Evolutionary conservation across 495 filamentous ascomycete species (phyloP), one percentile per base, ranked within the genome.

Genomic region (Aspergillus coremiiformis): DNA sequence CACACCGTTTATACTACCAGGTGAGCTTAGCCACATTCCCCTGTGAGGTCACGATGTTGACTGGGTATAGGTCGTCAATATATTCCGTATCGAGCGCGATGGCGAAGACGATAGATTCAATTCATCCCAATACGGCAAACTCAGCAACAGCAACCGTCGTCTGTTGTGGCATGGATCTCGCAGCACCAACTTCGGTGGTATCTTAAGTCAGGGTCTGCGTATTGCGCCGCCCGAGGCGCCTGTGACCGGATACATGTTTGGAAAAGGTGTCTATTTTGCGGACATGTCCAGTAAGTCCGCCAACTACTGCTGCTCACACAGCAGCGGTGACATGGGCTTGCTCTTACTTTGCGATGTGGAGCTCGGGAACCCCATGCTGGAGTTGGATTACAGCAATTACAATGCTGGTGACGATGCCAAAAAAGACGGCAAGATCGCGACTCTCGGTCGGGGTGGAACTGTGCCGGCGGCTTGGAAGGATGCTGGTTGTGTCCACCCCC

Each of bases 201-300:
- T 95, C 44, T 77, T 95, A 21, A 84, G 80, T 50, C 87, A 93
- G 63, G 90, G 90, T 32, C 74, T 95, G 7, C 86, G 87, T 9
- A 94, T 95, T 49, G 89, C 90, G 0, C 89, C 90, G 0, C 87
- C 88, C 0, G 86, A 91, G 64, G 87, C 87, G 0, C 89, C 87
- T 1, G 82, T 83, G 3, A 80, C 73, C 43, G 89, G 89, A 0
- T 90, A 91, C 66, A 83, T 81, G 74, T 94, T 93, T 56, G 89
- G 85, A 55, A 91, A 93, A 52, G 90, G 90, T n/a, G 82, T 95
- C 39, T 95, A 96, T 62, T 74, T 95, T 1, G 89, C 90, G 11
- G 90, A 96, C 60, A 86, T 87, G 68, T 84, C 80, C 54, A 79
- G 70, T 64, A 87, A 90, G 66, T 89, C 84, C 4, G 88, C 89